A percentile compares a stretch with the other conserved stretches of the same genome.
Evolutionary conservation across 257 asterid species (phyloP).

Genomic region (Solanum pennellii): DNA sequence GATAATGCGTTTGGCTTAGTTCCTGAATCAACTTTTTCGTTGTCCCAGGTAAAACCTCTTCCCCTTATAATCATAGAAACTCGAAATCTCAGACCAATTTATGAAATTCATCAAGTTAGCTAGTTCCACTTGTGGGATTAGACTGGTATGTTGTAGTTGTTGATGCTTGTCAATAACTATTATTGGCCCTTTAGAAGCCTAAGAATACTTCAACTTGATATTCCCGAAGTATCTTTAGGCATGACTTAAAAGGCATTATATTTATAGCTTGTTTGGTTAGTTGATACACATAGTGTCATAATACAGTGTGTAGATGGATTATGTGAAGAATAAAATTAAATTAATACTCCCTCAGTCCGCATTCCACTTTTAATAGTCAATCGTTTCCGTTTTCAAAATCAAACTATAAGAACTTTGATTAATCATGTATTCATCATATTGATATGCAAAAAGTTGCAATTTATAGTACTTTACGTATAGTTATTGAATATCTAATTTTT

Average conservation of each 20-base stretch:
- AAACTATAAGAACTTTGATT: too few relatives aligned
- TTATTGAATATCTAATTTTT: too few relatives aligned
- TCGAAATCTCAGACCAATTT: background rate
- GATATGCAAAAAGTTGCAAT: too few relatives aligned
- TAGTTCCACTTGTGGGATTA: background rate
- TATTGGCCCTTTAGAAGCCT: background rate
- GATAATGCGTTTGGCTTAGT: slow-evolving; percentile 22
- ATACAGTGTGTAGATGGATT: too few relatives aligned
- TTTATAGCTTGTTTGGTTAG: background rate
- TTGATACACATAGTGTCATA: background rate
- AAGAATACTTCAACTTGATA: background rate
- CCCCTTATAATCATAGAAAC: background rate
- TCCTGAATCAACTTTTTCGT: slow-evolving; percentile 20
- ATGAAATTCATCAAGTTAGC: background rate
- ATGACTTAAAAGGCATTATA: background rate
- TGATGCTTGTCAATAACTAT: background rate
- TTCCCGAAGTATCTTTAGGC: background rate
- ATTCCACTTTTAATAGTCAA: too few relatives aligned
- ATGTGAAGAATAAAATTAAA: background rate
- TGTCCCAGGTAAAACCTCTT: slow-evolving; percentile 28
- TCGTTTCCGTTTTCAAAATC: too few relatives aligned
- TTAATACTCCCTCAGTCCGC: too few relatives aligned
- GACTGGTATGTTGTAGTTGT: background rate
- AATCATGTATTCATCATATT: too few relatives aligned
- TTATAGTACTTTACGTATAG: too few relatives aligned